phyloP scores from a whole-genome alignment of 2,329 filamentous ascomycete genomes.

The Nannizziopsis barbatae region DNA sequence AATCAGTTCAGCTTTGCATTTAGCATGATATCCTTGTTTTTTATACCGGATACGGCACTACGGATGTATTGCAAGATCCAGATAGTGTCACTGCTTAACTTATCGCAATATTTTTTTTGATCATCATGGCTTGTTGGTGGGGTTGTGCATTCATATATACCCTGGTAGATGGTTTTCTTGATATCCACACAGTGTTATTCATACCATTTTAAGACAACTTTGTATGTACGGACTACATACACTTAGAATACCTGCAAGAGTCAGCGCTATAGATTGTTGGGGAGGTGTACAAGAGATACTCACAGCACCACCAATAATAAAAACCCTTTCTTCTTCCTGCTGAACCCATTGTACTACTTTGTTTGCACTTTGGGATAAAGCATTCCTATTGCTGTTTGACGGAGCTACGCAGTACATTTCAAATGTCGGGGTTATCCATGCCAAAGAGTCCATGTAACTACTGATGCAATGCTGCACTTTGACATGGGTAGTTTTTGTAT shows the following conservation, averaged over 20 bases:
- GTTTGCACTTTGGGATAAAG: constrained; percentile 75
- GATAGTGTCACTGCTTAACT: too few relatives aligned
- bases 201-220: background rate
- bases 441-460: constrained; percentile 65
- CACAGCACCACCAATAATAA: constrained; percentile 96
- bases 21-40: background rate
- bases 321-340: constrained; percentile 82
- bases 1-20: background rate
- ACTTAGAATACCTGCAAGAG: constrained; percentile 5
- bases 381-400: constrained; percentile 49
- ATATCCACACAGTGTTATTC: background rate
- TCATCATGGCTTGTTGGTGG: too few relatives aligned
- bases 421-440: constrained; percentile 83
- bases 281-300: constrained; percentile 15
- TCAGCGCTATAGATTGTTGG: background rate
- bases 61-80: too few relatives aligned
- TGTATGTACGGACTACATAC: too few relatives aligned
- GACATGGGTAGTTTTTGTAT: constrained; percentile 69
- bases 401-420: constrained; percentile 94
- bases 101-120: too few relatives aligned
- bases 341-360: constrained; percentile 85
- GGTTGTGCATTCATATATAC: too few relatives aligned
- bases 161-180: too few relatives aligned
- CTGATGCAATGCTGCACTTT: constrained; percentile 75
- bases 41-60: too few relatives aligned